phyloP scores from a whole-genome alignment of 2,329 filamentous ascomycete genomes.

The Rhynchosporium graminicola region DNA sequence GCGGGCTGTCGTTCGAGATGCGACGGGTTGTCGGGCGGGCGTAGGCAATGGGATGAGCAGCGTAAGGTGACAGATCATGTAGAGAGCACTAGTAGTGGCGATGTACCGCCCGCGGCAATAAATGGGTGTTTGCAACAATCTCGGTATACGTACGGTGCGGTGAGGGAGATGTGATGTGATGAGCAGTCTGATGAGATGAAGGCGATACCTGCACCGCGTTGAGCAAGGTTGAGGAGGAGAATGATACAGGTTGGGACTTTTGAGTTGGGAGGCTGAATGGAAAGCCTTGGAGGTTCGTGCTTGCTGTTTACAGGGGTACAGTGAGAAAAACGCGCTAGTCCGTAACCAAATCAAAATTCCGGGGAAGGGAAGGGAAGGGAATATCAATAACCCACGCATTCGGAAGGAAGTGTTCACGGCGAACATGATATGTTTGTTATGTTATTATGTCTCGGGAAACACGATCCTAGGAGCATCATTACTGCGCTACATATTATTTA shows the following conservation, averaged over 20 bases:
- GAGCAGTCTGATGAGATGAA: slow-evolving; percentile 33
- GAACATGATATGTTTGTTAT: not conserved
- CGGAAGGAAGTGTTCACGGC: not conserved
- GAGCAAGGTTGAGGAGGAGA: slow-evolving; percentile 29
- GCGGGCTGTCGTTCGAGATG: slow-evolving; percentile 37
- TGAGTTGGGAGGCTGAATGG: slow-evolving; percentile 33
- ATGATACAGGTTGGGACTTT: slow-evolving; percentile 28
- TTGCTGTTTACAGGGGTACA: slow-evolving; percentile 29
- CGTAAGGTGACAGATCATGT: slow-evolving; percentile 40
- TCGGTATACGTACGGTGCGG: slow-evolving; percentile 22
- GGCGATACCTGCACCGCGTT: slow-evolving; percentile 39
- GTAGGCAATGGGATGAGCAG: slow-evolving; percentile 36
- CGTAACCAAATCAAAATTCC: slow-evolving; percentile 22
- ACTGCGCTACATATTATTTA: too few species aligned
- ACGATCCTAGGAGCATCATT: too few species aligned
- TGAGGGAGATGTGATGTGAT: slow-evolving; percentile 14
- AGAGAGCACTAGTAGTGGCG: slow-evolving; percentile 32
- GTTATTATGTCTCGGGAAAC: too few species aligned
- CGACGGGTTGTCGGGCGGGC: slow-evolving; percentile 40
- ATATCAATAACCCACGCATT: slow-evolving; percentile 8
- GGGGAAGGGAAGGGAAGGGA: slow-evolving; percentile 21
- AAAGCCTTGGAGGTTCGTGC: slow-evolving; percentile 26
- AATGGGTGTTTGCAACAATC: slow-evolving; percentile 30
- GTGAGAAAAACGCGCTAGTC: slow-evolving; percentile 9
- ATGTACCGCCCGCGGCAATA: slow-evolving; percentile 42